phyloP scores from a whole-genome alignment of 2,329 filamentous ascomycete genomes.

The Penicillium occitanis region DNA sequence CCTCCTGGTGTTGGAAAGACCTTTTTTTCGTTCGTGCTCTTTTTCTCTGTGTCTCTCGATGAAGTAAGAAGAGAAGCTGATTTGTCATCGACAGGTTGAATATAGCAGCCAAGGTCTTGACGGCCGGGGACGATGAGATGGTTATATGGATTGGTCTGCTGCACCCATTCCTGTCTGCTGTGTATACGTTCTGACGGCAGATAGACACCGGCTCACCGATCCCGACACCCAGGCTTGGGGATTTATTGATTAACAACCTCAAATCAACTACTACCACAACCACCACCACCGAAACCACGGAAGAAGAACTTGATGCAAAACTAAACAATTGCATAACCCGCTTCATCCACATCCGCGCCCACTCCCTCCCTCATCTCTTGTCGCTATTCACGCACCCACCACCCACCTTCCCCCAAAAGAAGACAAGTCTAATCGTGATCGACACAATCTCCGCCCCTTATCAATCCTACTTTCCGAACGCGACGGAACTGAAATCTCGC shows the following conservation, averaged over 20 bases:
- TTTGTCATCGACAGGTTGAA: conserved; percentile 59
- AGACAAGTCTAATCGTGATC: conserved; percentile 69
- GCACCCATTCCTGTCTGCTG: neutral
- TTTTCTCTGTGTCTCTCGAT: conserved; percentile 4
- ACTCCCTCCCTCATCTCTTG: conserved; percentile 65
- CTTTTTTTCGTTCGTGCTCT: conserved; percentile 65
- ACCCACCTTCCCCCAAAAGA: conserved; percentile 59
- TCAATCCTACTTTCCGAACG: conserved; percentile 71
- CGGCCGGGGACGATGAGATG: conserved; percentile 55
- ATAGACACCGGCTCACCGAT: conserved; percentile 53
- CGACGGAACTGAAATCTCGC: conserved; percentile 37
- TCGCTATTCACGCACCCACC: conserved; percentile 71
- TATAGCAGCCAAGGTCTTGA: conserved; percentile 63
- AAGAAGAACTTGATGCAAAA: conserved; percentile 19
- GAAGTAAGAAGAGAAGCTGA: neutral
- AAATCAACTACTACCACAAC: conserved; percentile 15
- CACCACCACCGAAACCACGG: neutral
- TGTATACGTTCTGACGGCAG: conserved; percentile 18
- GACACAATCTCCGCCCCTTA: conserved; percentile 76
- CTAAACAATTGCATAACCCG: conserved; percentile 43
- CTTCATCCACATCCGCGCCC: conserved; percentile 64
- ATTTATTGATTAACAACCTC: conserved; percentile 41
- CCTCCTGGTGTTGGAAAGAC: conserved; percentile 86
- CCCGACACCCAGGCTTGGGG: conserved; percentile 48
- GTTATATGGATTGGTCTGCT: conserved; percentile 82